Conservation (phyloP, 179 eudicot genomes). For the Beta macrorhiza region DNA sequence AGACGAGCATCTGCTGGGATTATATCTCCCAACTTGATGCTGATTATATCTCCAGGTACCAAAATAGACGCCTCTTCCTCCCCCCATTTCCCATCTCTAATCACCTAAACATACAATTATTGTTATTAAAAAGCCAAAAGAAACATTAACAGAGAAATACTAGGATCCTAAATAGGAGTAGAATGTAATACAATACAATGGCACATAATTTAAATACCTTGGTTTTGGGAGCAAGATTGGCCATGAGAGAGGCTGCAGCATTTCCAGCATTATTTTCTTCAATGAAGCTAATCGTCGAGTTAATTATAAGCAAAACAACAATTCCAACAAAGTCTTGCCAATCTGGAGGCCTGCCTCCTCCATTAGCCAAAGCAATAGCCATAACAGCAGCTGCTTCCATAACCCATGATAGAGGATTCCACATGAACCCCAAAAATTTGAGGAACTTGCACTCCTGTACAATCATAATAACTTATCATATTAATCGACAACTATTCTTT, state of each 20-base stretch:
- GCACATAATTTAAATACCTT: constrained; percentile 43
- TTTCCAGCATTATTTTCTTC: constrained; percentile 95
- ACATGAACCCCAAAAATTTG: constrained; percentile 88
- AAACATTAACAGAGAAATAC: background rate
- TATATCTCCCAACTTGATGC: constrained; percentile 81
- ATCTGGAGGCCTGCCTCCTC: constrained; percentile 85
- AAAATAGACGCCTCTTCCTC: constrained; percentile 78
- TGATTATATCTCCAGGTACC: constrained; percentile 86
- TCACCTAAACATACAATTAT: constrained; percentile 35
- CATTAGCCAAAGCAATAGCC: constrained; percentile 84
- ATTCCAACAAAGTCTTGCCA: constrained; percentile 93
- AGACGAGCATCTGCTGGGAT: constrained; percentile 95
- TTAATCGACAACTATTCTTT: background rate
- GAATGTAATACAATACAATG: background rate
- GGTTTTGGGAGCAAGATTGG: constrained; percentile 89
- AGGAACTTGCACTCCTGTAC: constrained; percentile 59
- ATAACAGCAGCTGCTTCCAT: constrained; percentile 86
- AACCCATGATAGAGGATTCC: constrained; percentile 98
- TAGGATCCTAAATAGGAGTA: background rate
- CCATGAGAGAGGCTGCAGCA: constrained; percentile 94
- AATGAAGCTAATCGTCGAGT: constrained; percentile 86
- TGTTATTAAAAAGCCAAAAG: background rate
- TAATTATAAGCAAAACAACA: constrained; percentile 65
- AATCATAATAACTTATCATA: background rate
- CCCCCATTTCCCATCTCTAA: constrained; percentile 83